phyloP scores from a whole-genome alignment of 2,329 filamentous ascomycete genomes.

The Fonsecaea nubica region DNA sequence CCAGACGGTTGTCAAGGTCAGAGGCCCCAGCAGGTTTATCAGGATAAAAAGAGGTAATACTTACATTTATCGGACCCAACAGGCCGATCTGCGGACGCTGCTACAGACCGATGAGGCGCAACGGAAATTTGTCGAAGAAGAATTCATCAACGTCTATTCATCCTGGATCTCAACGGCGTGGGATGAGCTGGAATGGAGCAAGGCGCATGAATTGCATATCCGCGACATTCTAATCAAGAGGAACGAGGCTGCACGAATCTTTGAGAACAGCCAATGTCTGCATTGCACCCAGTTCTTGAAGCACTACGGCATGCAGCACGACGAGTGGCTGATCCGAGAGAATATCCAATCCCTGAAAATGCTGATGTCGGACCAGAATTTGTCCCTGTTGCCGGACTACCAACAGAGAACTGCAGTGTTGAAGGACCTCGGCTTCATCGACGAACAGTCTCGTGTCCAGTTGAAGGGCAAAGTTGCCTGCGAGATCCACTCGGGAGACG shows the following conservation, averaged over 20 bases:
- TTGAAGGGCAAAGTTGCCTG: conserved; percentile 98
- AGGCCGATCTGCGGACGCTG: conserved; percentile 49
- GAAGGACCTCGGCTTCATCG: conserved; percentile 90
- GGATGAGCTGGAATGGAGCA: conserved; percentile 80
- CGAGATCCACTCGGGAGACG: conserved; percentile 96
- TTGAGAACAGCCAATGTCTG: conserved; percentile 70
- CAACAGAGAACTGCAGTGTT: conserved; percentile 92
- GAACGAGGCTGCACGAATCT: conserved; percentile 65
- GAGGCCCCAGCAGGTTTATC: conserved; percentile 55
- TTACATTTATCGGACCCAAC: conserved; percentile 28
- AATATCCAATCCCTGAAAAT: conserved; percentile 87
- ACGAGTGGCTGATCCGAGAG: conserved; percentile 95
- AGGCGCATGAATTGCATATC: conserved; percentile 80
- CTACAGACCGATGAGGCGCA: conserved; percentile 55
- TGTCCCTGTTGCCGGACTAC: conserved; percentile 94
- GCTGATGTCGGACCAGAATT: conserved; percentile 92
- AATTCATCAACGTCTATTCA: conserved; percentile 71
- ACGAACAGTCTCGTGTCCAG: conserved; percentile 83
- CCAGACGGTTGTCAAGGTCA: conserved; percentile 64
- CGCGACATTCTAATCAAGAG: conserved; percentile 80
- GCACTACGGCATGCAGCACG: conserved; percentile 95
- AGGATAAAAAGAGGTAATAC: conserved; percentile 58
- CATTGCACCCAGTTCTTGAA: conserved; percentile 81
- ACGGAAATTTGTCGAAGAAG: conserved; percentile 67
- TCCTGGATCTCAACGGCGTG: conserved; percentile 77